Evolutionary conservation across 2,329 filamentous ascomycete genomes (phyloP).

Genomic region (Diplodia intermedia): DNA sequence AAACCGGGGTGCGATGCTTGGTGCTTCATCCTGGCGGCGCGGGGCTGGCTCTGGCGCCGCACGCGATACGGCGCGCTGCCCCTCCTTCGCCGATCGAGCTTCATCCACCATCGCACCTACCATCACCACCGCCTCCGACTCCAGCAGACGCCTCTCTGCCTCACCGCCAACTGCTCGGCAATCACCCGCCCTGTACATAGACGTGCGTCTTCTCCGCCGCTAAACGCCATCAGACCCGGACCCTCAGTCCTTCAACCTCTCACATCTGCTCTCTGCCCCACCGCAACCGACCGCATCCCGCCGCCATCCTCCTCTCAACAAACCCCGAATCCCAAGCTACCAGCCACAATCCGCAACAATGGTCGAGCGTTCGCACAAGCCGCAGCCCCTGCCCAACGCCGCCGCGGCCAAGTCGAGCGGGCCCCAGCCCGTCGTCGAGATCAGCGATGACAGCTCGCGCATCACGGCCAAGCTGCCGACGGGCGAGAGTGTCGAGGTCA

Average conservation of each 20-base stretch:
- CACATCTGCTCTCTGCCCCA: constrained; percentile 17
- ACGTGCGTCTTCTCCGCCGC: background rate
- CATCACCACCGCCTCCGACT: constrained; percentile 17
- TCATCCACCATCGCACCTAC: constrained; percentile 18
- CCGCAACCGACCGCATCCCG: constrained; percentile 18
- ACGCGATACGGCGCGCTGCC: constrained; percentile 13
- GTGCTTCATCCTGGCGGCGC: constrained; percentile 29
- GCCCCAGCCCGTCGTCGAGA: constrained; percentile 78
- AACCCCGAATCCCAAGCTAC: background rate
- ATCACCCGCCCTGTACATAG: constrained; percentile 14
- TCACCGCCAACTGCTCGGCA: constrained; percentile 20
- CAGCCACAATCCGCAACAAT: constrained; percentile 50
- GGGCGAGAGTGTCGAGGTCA: constrained; percentile 83
- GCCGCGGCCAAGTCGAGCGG: constrained; percentile 63
- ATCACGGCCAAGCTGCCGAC: constrained; percentile 83
- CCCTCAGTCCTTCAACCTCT: background rate
- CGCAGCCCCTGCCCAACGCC: constrained; percentile 64
- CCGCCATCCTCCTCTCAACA: background rate
- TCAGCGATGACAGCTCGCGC: constrained; percentile 72
- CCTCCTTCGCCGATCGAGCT: constrained; percentile 30
- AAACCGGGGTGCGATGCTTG: constrained; percentile 27
- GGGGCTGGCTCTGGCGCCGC: constrained; percentile 18
- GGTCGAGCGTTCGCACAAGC: constrained; percentile 88
- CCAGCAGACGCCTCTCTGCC: background rate
- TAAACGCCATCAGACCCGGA: background rate